phyloP scores from a whole-genome alignment of 2,329 filamentous ascomycete genomes.

The Parastagonospora nodorum region DNA sequence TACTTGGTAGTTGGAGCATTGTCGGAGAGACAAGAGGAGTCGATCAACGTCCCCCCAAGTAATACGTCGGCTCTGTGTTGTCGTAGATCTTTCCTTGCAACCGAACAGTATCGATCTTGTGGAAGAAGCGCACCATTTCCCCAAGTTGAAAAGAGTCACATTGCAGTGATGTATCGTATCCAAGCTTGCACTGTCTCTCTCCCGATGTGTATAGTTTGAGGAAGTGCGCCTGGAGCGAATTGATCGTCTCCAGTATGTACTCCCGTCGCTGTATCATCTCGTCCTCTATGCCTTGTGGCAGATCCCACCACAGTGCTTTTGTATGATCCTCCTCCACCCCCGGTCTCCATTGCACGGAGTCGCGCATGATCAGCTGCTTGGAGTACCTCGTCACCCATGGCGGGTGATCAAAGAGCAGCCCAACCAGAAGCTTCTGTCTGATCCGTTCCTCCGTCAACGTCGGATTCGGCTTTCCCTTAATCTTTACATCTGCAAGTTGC shows the following conservation, averaged over 20 bases:
- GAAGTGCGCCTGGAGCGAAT: conserved; percentile 72
- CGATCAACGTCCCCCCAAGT: conserved; percentile 66
- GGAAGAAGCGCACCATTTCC: conserved; percentile 75
- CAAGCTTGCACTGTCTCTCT: conserved; percentile 71
- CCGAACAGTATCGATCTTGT: conserved; percentile 64
- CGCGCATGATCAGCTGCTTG: conserved; percentile 68
- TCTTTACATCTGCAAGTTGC: conserved; percentile 50
- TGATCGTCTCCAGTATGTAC: conserved; percentile 70
- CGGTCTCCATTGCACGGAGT: conserved; percentile 63
- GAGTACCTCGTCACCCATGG: conserved; percentile 66
- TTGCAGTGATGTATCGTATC: conserved; percentile 72
- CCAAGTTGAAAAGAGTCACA: conserved; percentile 81
- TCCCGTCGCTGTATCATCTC: conserved; percentile 70
- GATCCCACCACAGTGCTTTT: conserved; percentile 70
- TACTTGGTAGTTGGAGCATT: conserved; percentile 74
- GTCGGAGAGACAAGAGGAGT: conserved; percentile 64
- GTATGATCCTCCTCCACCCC: conserved; percentile 44
- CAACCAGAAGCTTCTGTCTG: conserved; percentile 71
- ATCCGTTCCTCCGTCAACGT: conserved; percentile 65
- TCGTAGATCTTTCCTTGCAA: conserved; percentile 54
- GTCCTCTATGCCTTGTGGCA: conserved; percentile 72
- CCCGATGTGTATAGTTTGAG: conserved; percentile 69
- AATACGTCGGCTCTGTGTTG: conserved; percentile 51
- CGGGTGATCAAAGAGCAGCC: conserved; percentile 68
- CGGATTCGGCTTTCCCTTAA: conserved; percentile 47